Evolutionary conservation across 2,329 filamentous ascomycete species (phyloP).

Genomic region (Penicillium sp.): DNA sequence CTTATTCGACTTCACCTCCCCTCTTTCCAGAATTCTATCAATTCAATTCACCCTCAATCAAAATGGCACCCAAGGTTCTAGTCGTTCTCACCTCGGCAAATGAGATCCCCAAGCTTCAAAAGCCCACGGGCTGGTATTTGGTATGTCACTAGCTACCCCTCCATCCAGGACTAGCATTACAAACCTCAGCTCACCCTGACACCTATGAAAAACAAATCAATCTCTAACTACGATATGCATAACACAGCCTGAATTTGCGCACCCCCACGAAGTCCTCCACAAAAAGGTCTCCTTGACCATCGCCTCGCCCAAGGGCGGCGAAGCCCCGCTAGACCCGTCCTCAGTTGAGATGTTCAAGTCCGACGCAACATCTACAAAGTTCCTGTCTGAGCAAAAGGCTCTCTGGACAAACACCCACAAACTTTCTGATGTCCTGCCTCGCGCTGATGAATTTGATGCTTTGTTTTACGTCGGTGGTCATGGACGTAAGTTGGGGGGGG

Average conservation of each 20-base stretch:
- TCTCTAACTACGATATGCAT: neutral
- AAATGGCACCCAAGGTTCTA: conserved; percentile 65
- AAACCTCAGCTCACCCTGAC: too few relatives aligned
- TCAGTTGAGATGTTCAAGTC: conserved; percentile 62
- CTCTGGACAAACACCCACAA: conserved; percentile 70
- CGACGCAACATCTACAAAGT: conserved; percentile 61
- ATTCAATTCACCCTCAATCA: conserved; percentile 11
- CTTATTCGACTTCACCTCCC: neutral
- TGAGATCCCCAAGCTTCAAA: conserved; percentile 50
- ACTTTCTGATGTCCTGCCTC: conserved; percentile 62
- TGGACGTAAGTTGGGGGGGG: conserved; percentile 61
- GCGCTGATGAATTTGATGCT: conserved; percentile 67
- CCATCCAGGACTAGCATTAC: neutral
- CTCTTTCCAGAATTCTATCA: neutral
- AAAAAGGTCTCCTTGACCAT: conserved; percentile 62
- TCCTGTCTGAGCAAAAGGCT: conserved; percentile 61
- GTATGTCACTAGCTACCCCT: conserved; percentile 45
- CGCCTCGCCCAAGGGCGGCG: conserved; percentile 68
- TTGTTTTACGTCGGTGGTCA: conserved; percentile 66
- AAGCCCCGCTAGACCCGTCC: conserved; percentile 65
- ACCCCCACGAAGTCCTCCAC: conserved; percentile 66
- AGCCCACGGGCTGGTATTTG: conserved; percentile 73
- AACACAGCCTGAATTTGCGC: conserved; percentile 63
- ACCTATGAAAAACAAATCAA: neutral
- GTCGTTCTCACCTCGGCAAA: conserved; percentile 71